phyloP scores from a whole-genome alignment of 2,329 filamentous ascomycete species.

The Cladophialophora exuberans region DNA sequence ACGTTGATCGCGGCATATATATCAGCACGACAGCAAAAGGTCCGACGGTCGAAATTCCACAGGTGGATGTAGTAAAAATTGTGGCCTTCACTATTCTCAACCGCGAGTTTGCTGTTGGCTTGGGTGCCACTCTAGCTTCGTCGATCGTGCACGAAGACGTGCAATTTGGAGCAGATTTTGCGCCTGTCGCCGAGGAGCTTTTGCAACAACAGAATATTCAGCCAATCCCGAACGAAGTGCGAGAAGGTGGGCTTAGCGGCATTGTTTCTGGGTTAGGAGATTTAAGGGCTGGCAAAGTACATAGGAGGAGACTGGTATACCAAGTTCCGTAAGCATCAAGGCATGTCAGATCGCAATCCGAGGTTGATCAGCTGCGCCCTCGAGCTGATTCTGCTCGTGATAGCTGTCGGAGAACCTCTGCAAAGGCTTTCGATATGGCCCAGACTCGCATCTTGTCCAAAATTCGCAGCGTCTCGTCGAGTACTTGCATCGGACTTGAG shows the following conservation, averaged over 20 bases:
- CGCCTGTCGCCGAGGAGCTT: background rate
- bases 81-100: background rate
- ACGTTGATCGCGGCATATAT: background rate
- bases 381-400: background rate
- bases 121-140: background rate
- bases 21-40: background rate
- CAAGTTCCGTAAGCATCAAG: background rate
- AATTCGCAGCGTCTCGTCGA: background rate
- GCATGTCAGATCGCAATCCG: background rate
- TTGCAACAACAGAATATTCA: background rate
- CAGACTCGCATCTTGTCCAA: background rate
- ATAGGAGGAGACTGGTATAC: conserved; percentile 1
- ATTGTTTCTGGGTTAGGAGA: conserved; percentile 6
- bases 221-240: background rate
- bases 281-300: background rate
- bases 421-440: background rate
- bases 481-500: background rate
- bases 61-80: background rate
- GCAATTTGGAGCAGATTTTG: background rate
- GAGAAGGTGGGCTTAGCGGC: background rate
- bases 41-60: background rate
- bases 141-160: background rate
- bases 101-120: background rate
- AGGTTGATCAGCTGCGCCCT: background rate
- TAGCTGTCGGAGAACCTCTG: background rate